A percentile compares a stretch with the other conserved stretches of the same genome.
phyloP scores from a whole-genome alignment of 305 asterid species.

The Nicotiana rustica region DNA sequence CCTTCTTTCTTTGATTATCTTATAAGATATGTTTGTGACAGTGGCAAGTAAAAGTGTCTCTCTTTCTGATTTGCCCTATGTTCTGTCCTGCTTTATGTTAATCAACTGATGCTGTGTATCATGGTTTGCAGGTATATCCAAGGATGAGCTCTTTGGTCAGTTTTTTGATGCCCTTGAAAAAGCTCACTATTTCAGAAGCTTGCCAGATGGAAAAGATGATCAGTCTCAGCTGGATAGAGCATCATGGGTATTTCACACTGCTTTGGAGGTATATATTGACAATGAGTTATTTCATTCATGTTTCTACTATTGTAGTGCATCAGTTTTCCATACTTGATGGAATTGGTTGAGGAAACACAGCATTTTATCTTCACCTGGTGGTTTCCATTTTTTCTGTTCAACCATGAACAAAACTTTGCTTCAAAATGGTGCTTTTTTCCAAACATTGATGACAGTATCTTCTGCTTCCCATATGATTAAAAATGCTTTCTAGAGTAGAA shows the following conservation, averaged over 20 bases:
- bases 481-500: neutral
- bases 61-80: neutral
- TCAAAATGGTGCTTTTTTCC: neutral
- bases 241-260: conserved; percentile 59
- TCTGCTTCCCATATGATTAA: neutral
- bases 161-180: conserved; percentile 81
- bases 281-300: neutral
- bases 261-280: conserved; percentile 61
- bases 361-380: neutral
- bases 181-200: conserved; percentile 64
- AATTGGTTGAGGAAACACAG: neutral
- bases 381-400: neutral
- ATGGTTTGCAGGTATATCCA: conserved; percentile 37
- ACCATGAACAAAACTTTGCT: neutral
- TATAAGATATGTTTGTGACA: conserved; percentile 8
- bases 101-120: conserved; percentile 14
- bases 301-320: neutral
- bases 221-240: conserved; percentile 76
- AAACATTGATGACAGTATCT: neutral
- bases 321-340: neutral
- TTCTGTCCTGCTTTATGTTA: neutral
- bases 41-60: conserved; percentile 25
- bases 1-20: neutral
- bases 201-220: conserved; percentile 79
- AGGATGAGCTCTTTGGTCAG: conserved; percentile 85